Percentiles rank a stretch among this genome's conserved stretches.
Conservation (phyloP, 495 filamentous ascomycete genomes). For the Physcia stellaris region DNA sequence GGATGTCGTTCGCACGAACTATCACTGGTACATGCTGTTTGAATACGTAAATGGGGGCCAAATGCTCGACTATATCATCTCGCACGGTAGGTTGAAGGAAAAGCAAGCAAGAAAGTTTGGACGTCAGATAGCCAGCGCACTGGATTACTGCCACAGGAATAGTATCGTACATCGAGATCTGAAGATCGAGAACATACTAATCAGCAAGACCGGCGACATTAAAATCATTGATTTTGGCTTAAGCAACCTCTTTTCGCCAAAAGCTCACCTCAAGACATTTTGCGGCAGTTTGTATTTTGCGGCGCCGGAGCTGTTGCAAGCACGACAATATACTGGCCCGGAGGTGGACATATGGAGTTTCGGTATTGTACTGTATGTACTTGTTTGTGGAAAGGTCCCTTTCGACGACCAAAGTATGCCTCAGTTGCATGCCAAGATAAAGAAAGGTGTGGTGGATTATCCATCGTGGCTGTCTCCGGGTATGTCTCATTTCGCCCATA, state of each 20-base stretch:
- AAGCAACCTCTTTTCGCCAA: conserved; percentile 89
- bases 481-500: conserved; percentile 31
- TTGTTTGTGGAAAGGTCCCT: conserved; percentile 96
- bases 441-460: conserved; percentile 92
- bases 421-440: conserved; percentile 96
- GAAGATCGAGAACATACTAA: conserved; percentile 99
- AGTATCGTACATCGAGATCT: conserved; percentile 96
- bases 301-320: conserved; percentile 87
- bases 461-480: conserved; percentile 82
- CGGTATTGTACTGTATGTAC: conserved; percentile 94
- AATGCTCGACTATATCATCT: conserved; percentile 99
- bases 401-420: conserved; percentile 99
- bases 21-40: conserved; percentile 99
- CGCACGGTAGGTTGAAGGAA: conserved; percentile 92
- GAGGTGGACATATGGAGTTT: conserved; percentile 99
- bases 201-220: conserved; percentile 98
- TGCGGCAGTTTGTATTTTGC: conserved; percentile 98
- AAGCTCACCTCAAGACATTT: conserved; percentile 84
- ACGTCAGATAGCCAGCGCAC: conserved; percentile 91
- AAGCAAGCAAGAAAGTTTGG: conserved; percentile 98
- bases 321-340: conserved; percentile 85
- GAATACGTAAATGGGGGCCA: conserved; percentile 99
- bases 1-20: conserved; percentile 86
- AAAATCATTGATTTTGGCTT: conserved; percentile 99
- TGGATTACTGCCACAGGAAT: conserved; percentile 98